phyloP scores from a whole-genome alignment of 2,329 filamentous ascomycete genomes.

The Monosporascus sp. region DNA sequence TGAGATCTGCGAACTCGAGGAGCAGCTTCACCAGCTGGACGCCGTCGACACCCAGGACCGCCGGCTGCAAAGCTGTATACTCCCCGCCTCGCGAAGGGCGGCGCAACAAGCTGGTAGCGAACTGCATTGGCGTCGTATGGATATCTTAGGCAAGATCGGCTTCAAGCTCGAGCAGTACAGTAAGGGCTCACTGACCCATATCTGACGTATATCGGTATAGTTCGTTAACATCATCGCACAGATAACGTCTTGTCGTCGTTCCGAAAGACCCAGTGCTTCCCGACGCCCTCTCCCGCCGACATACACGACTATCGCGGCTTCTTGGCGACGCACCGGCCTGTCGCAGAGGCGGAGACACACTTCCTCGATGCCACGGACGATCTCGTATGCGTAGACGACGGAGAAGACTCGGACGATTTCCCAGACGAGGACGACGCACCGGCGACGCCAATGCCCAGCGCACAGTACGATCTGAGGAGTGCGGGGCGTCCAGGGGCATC shows the following conservation, averaged over 20 bases:
- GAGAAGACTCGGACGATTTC: conserved; percentile 12
- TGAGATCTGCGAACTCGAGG: conserved; percentile 74
- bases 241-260: conserved; percentile 57
- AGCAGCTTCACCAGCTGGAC: conserved; percentile 68
- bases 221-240: conserved; percentile 23
- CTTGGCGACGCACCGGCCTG: conserved; percentile 46
- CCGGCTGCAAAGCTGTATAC: conserved; percentile 34
- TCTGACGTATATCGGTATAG: background rate
- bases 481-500: background rate
- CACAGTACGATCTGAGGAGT: conserved; percentile 5
- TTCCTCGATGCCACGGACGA: conserved; percentile 54
- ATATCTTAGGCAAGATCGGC: conserved; percentile 57
- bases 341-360: conserved; percentile 52
- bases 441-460: conserved; percentile 12
- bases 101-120: conserved; percentile 50
- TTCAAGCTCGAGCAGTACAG: conserved; percentile 65
- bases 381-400: conserved; percentile 38
- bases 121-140: conserved; percentile 54
- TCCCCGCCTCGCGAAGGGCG: conserved; percentile 55
- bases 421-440: conserved; percentile 12
- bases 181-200: conserved; percentile 30
- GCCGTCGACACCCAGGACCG: conserved; percentile 45
- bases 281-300: conserved; percentile 44
- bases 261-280: conserved; percentile 43
- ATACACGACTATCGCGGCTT: conserved; percentile 46